Evolutionary conservation across 768 basidiomycete genomes (phyloP).

Genomic region (Boletus sensibilis): DNA sequence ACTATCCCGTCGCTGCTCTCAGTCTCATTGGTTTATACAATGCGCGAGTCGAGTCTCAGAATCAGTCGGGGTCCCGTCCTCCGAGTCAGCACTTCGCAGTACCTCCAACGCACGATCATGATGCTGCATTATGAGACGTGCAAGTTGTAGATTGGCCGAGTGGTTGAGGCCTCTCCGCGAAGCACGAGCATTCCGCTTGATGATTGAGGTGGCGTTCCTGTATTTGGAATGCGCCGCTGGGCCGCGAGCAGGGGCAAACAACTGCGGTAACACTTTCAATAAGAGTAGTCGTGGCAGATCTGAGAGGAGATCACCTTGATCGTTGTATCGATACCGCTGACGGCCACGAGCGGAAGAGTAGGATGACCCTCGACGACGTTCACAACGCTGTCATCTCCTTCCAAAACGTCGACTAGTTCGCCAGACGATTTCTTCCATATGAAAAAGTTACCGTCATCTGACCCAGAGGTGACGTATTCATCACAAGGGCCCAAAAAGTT

Average conservation of each 20-base stretch:
- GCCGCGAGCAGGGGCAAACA: conserved; percentile 60
- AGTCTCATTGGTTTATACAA: conserved; percentile 31
- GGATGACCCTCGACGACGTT: conserved; percentile 87
- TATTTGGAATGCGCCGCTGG: conserved; percentile 55
- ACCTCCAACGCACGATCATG: conserved; percentile 26
- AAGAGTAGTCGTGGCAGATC: not conserved
- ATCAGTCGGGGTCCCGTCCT: conserved; percentile 25
- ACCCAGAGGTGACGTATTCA: conserved; percentile 79
- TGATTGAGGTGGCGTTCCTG: conserved; percentile 50
- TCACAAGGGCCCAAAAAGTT: conserved; percentile 81
- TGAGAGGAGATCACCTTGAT: conserved; percentile 58
- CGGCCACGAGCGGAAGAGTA: conserved; percentile 74
- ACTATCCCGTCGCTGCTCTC: not conserved
- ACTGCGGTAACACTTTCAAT: conserved; percentile 36
- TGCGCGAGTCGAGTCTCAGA: conserved; percentile 25
- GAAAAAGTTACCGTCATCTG: conserved; percentile 87
- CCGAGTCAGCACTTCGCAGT: conserved; percentile 22
- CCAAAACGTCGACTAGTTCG: conserved; percentile 68
- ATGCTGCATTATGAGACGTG: conserved; percentile 34
- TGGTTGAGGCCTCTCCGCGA: conserved; percentile 25
- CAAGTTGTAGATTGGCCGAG: conserved; percentile 23
- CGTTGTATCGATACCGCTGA: conserved; percentile 83
- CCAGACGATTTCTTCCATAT: conserved; percentile 76
- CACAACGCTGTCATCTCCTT: conserved; percentile 79
- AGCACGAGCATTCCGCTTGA: conserved; percentile 50